Conservation (phyloP, 768 basidiomycete genomes). For the Cystobasidium ongulense region DNA sequence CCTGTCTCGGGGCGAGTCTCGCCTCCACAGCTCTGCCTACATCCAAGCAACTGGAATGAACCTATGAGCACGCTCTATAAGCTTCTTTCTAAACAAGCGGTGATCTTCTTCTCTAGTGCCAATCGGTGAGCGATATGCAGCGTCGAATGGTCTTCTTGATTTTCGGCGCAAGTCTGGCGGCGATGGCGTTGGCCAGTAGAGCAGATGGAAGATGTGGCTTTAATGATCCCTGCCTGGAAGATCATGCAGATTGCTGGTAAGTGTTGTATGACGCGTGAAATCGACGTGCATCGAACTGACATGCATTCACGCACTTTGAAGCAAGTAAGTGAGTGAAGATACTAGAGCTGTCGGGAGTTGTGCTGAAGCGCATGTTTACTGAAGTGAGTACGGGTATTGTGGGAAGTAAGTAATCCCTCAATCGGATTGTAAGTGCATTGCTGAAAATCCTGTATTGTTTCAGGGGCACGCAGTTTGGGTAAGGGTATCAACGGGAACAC, state of each 20-base stretch:
- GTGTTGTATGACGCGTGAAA: neutral
- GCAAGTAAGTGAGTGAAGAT: too few relatives aligned
- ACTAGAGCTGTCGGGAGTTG: too few relatives aligned
- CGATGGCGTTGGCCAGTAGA: neutral
- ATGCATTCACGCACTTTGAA: too few relatives aligned
- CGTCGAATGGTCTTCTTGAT: neutral
- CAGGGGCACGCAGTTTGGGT: neutral
- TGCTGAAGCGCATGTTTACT: too few relatives aligned
- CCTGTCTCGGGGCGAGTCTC: too few relatives aligned
- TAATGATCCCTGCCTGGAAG: neutral
- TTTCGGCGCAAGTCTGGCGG: neutral
- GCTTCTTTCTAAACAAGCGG: too few relatives aligned
- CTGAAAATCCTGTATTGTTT: neutral
- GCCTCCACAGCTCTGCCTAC: too few relatives aligned
- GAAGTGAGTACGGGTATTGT: neutral
- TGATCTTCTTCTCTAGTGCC: too few relatives aligned
- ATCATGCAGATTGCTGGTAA: neutral
- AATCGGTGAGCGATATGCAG: too few relatives aligned
- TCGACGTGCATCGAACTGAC: neutral
- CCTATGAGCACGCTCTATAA: too few relatives aligned
- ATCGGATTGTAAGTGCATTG: neutral
- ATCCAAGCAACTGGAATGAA: too few relatives aligned
- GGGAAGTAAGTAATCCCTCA: neutral
- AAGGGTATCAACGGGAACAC: neutral
- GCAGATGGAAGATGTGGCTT: neutral